phyloP scores from a whole-genome alignment of 768 basidiomycete genomes.

The Tephrocybe sp. region DNA sequence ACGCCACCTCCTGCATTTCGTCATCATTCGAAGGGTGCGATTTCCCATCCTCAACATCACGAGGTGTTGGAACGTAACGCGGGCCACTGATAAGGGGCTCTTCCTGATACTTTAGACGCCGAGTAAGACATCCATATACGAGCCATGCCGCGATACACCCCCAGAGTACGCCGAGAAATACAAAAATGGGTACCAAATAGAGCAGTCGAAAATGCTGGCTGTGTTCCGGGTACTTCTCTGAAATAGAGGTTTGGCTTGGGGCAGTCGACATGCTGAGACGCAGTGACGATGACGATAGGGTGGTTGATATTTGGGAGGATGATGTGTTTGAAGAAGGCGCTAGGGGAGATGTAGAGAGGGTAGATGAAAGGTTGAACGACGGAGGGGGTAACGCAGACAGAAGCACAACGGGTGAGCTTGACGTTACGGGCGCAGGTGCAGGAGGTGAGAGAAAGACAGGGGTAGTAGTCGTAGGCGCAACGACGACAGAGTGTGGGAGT shows the following conservation, averaged over 20 bases:
- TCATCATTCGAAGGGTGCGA: conserved; percentile 5
- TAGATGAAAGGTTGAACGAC: background rate
- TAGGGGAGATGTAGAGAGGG: conserved; percentile 9
- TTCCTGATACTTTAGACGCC: conserved; percentile 15
- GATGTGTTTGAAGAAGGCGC: conserved; percentile 9
- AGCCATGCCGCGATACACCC: conserved; percentile 32
- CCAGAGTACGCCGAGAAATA: conserved; percentile 26
- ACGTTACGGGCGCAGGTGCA: background rate
- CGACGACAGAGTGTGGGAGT: background rate
- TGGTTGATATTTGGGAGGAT: background rate
- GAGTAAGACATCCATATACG: conserved; percentile 30
- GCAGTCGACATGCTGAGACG: background rate
- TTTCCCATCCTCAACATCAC: conserved; percentile 15
- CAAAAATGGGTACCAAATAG: conserved; percentile 30
- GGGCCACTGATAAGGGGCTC: conserved; percentile 15
- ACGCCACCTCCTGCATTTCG: conserved; percentile 10
- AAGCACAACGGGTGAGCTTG: conserved; percentile 6
- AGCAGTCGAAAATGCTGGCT: conserved; percentile 10
- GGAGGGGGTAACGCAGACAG: background rate
- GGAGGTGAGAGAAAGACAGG: background rate
- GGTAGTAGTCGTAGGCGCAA: background rate
- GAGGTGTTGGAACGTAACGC: conserved; percentile 23
- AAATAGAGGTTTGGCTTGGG: background rate
- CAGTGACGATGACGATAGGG: background rate
- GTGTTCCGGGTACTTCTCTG: conserved; percentile 3